Evolutionary conservation across 192 early-diverging fungal species (phyloP).

Genomic region (Backusella morwellensis): DNA sequence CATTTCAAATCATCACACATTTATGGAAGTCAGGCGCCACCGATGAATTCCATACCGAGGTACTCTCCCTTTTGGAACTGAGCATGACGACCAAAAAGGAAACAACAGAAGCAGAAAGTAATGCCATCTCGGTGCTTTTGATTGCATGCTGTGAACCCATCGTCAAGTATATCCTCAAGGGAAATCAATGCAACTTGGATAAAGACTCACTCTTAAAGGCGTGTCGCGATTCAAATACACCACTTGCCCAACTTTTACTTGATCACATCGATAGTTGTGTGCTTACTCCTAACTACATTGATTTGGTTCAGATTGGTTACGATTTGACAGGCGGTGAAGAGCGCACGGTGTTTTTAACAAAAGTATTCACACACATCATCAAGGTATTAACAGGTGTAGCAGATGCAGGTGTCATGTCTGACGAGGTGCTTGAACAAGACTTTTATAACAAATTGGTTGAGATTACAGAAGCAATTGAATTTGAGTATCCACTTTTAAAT

Average conservation of each 20-base stretch:
- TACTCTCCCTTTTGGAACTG: constrained; percentile 17
- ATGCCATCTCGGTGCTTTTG: constrained; percentile 9
- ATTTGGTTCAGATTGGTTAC: constrained; percentile 11
- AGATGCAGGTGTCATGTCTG: constrained; percentile 8
- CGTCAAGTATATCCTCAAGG: constrained; percentile 11
- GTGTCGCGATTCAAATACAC: background rate
- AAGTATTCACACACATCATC: constrained; percentile 12
- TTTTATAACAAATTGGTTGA: constrained; percentile 4
- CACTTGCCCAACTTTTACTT: background rate
- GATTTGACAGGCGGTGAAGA: background rate
- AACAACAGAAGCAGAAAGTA: background rate
- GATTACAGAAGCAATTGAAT: background rate
- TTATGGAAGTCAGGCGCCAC: constrained; percentile 8
- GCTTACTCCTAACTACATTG: constrained; percentile 3
- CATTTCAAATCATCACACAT: constrained; percentile 21
- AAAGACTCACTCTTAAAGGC: background rate
- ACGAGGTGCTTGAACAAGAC: background rate
- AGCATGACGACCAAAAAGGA: constrained; percentile 2
- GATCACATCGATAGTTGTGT: background rate
- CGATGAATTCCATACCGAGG: constrained; percentile 3
- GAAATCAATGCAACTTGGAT: background rate
- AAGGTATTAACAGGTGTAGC: constrained; percentile 1
- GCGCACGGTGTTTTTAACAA: constrained; percentile 1
- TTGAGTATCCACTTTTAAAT: constrained; percentile 16
- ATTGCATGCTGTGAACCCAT: constrained; percentile 13